Base-by-base conservation (phyloP, 208 protist genomes). In the Trypanosoma brucei region DNA sequence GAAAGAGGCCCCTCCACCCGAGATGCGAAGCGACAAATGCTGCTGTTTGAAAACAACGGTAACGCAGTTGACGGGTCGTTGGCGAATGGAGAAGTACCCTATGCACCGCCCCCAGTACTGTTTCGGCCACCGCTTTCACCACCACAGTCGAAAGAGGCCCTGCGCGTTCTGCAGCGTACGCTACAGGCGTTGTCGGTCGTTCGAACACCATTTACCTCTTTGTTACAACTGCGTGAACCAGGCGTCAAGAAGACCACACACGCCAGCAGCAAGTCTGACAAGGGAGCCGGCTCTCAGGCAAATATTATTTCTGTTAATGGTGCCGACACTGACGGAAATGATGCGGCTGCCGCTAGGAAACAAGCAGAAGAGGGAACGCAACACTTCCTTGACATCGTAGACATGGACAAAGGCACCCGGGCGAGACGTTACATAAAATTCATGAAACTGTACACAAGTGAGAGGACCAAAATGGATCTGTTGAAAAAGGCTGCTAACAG, bases 371-470 rank as follows among this genome's bases (percentile, higher is more conserved):
- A 22, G 22, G 22, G 22, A 22, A 22, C 22, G 22, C 54, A 22
- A 58, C 9, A 64, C 70, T 83, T 84, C 13, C 76, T 94, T 8
- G 77, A 88, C 37, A 76, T 94, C 38, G 70, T 49, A 38, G 74
- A 83, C 53, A 13, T 79, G 0, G 39, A 60, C 44, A 77, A 62
- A 30, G 80, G 76, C 52, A 65, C 58, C 3, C 74, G 68, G 8
- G 82, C 79, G 2, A 89, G 85, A 70, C 88, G 88, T 0, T 80
- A 84, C 40, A 56, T 79, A 2, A 75, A 78, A 62, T 94, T 92
- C 59, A 66, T 90, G 46, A 51, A 72, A 57, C 68, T 84, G 62
- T 90, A 92, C 77, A 83, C 81, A 2, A 94, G 88, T 60, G 88
- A 94, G 65, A 65, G 88, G 13, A 78, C 68, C 2, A 81, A 88